These are phyloP conservation scores for Thalassiosira mediterranea DNA, from an alignment of 352 stramenopile species.

Conservation along the genomic window DNA sequence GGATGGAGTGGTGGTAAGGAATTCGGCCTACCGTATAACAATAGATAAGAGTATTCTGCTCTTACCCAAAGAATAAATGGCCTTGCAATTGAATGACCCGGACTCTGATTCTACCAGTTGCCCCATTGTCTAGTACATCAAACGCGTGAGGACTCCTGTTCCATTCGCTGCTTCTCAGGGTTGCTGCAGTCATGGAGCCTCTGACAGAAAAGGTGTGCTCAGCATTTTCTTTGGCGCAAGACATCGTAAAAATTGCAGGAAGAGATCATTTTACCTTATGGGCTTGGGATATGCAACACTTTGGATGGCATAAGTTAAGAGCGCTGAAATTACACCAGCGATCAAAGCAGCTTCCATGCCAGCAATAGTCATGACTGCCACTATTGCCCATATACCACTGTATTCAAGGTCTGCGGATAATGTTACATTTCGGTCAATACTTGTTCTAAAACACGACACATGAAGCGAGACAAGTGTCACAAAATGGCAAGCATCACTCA, in stretches of 20 bases:
- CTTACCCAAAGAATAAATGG: conserved; percentile 49
- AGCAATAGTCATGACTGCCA: conserved; percentile 86
- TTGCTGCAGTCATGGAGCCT: conserved; percentile 91
- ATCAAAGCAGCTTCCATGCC: conserved; percentile 89
- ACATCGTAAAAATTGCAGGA: too few relatives aligned
- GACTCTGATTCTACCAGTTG: conserved; percentile 86
- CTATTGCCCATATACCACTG: conserved; percentile 89
- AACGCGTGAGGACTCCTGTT: conserved; percentile 83
- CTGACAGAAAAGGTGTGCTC: conserved; percentile 88
- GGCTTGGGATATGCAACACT: conserved; percentile 87
- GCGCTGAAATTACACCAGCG: conserved; percentile 87
- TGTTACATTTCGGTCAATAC: too few relatives aligned
- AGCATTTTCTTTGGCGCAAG: conserved; percentile 89
- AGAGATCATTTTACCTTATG: too few relatives aligned
- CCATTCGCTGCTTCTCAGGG: conserved; percentile 82
- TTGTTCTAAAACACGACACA: too few relatives aligned
- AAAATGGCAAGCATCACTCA: too few relatives aligned
- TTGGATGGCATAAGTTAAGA: conserved; percentile 90
- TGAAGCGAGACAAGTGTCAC: too few relatives aligned
- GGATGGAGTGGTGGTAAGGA: neutral
- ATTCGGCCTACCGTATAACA: neutral
- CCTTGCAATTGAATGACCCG: conserved; percentile 82
- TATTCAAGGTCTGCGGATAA: conserved; percentile 91
- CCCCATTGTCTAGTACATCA: conserved; percentile 86
- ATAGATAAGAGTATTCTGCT: neutral